These are phyloP conservation scores for Stagonosporopsis chrysanthemi DNA, from an alignment of 2,329 filamentous ascomycete species.

Conservation along the genomic window DNA sequence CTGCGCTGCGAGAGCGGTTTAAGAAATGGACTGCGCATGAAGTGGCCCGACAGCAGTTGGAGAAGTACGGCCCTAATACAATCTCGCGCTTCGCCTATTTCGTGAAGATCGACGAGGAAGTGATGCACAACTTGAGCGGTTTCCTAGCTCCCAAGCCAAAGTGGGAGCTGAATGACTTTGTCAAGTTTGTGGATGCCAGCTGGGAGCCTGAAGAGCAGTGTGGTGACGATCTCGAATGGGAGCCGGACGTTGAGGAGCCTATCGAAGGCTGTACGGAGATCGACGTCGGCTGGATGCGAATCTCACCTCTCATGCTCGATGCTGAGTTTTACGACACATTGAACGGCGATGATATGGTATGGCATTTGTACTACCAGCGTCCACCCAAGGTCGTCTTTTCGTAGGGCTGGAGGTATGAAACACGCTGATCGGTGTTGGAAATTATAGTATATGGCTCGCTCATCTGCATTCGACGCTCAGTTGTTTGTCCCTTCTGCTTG, in stretches of 20 bases:
- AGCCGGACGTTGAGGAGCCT: neutral
- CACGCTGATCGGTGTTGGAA: too few species aligned
- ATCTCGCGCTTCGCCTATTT: too few species aligned
- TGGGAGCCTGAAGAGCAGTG: neutral
- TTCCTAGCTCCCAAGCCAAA: too few species aligned
- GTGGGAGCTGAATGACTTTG: neutral
- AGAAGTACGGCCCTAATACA: neutral
- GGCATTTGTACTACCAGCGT: too few species aligned
- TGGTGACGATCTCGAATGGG: neutral
- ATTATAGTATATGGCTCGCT: too few species aligned
- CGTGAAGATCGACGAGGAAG: too few species aligned
- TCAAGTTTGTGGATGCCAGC: neutral
- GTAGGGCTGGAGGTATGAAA: too few species aligned
- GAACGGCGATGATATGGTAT: neutral
- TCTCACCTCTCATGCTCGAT: neutral
- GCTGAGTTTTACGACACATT: neutral
- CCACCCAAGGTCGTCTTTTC: too few species aligned
- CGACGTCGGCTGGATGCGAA: neutral
- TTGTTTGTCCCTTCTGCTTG: too few species aligned
- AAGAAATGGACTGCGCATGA: neutral
- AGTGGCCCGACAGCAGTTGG: neutral
- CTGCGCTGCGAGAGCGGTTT: neutral
- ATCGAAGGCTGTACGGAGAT: neutral
- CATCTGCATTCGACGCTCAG: too few species aligned
- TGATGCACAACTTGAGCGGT: too few species aligned